These are phyloP conservation scores for Syzygium oleosum DNA, from an alignment of 345 rosid species.

Conservation along the genomic window DNA sequence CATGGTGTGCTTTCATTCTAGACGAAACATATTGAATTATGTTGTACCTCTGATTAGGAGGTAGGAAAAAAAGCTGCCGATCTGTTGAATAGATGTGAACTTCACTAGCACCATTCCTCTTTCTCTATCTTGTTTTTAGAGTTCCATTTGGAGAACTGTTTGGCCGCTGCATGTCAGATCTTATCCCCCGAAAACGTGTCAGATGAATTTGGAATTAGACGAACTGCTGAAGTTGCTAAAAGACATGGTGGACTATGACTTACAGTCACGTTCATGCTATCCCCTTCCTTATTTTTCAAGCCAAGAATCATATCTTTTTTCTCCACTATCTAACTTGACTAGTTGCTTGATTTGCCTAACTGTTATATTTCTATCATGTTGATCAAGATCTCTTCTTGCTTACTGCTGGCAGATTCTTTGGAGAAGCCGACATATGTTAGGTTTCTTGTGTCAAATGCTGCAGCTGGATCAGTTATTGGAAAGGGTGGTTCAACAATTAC, in stretches of 20 bases:
- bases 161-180: not conserved
- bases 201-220: not conserved
- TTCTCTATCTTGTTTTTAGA: not conserved
- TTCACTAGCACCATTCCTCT: not conserved
- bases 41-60: not conserved
- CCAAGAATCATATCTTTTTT: not conserved
- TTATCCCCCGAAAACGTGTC: not conserved
- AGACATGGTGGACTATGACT: not conserved
- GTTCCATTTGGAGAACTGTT: not conserved
- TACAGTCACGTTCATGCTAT: not conserved
- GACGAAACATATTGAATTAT: not conserved
- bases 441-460: slow-evolving; percentile 95
- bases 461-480: slow-evolving; percentile 98
- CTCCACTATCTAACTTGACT: not conserved
- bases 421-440: slow-evolving; percentile 80
- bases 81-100: not conserved
- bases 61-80: not conserved
- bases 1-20: not conserved
- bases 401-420: slow-evolving; percentile 36
- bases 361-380: not conserved
- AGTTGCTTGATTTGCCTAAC: not conserved
- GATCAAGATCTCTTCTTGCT: not conserved
- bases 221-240: not conserved
- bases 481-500: slow-evolving; percentile 97
- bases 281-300: not conserved